A percentile compares a stretch with the other conserved stretches of the same genome.
Conservation (phyloP, 2,329 filamentous ascomycete genomes). For the Trichoderma lentiforme region DNA sequence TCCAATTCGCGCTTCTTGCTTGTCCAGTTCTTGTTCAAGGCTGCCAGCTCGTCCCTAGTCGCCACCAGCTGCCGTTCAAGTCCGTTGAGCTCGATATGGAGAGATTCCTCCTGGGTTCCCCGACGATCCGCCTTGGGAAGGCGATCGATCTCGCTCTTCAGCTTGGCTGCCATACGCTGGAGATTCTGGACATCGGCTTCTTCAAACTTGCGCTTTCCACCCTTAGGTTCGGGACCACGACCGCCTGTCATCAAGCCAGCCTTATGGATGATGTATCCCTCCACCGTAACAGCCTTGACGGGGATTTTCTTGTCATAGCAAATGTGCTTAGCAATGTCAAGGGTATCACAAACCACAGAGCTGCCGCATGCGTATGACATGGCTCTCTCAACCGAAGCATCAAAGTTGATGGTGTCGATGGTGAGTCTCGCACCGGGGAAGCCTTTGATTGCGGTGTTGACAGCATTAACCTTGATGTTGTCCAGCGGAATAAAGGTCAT, state of each 20-base stretch:
- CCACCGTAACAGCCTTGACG: slow-evolving; percentile 90
- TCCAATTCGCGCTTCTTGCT: slow-evolving; percentile 82
- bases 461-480: slow-evolving; percentile 91
- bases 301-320: slow-evolving; percentile 81
- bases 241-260: slow-evolving; percentile 96
- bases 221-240: slow-evolving; percentile 70
- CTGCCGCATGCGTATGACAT: slow-evolving; percentile 95
- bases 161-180: slow-evolving; percentile 70
- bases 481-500: slow-evolving; percentile 96
- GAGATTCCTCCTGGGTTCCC: slow-evolving; percentile 71
- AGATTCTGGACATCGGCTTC: slow-evolving; percentile 85
- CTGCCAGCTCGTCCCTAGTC: slow-evolving; percentile 70
- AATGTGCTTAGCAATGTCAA: slow-evolving; percentile 82
- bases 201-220: slow-evolving; percentile 78
- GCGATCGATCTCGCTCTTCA: slow-evolving; percentile 72
- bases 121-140: slow-evolving; percentile 76
- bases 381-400: slow-evolving; percentile 80
- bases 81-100: slow-evolving; percentile 75
- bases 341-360: slow-evolving; percentile 87
- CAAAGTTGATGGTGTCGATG: slow-evolving; percentile 95
- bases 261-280: slow-evolving; percentile 96
- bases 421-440: slow-evolving; percentile 82
- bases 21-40: slow-evolving; percentile 75
- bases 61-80: slow-evolving; percentile 73
- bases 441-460: slow-evolving; percentile 87